Conservation (phyloP, 306 rosid genomes). For the Quercus variabilis region DNA sequence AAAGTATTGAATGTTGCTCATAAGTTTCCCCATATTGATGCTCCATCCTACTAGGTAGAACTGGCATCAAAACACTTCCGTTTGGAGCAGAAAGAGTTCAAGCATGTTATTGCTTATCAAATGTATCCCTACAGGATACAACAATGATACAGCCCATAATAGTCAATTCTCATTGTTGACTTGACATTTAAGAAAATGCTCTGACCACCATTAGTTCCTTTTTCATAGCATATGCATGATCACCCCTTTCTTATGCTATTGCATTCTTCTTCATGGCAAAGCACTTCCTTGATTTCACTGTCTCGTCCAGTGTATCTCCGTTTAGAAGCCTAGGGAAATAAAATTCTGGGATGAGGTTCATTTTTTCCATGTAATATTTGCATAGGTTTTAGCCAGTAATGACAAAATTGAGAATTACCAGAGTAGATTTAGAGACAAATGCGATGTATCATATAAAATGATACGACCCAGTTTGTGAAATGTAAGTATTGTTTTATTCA, state of each 20-base stretch:
- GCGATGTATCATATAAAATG: neutral
- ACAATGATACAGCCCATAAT: neutral
- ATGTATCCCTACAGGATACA: neutral
- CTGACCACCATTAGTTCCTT: neutral
- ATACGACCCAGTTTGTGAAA: neutral
- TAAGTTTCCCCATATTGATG: neutral
- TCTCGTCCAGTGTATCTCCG: neutral
- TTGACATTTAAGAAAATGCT: neutral
- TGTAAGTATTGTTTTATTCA: neutral
- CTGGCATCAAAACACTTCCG: neutral
- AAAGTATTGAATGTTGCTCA: neutral
- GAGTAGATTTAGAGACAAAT: neutral
- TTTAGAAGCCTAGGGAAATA: neutral
- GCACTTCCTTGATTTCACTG: constrained; percentile 3
- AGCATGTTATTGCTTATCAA: neutral
- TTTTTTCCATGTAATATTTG: neutral
- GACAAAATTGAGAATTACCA: neutral
- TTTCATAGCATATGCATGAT: neutral
- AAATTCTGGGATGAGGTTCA: neutral
- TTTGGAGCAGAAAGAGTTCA: neutral
- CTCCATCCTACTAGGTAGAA: neutral
- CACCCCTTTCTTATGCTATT: neutral
- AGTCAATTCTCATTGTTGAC: neutral
- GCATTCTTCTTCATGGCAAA: neutral
- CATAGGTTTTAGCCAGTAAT: neutral